Evolutionary conservation across 1,284 basidiomycete species (phyloP).

Genomic region (Rhodotorula mucilaginosa): DNA sequence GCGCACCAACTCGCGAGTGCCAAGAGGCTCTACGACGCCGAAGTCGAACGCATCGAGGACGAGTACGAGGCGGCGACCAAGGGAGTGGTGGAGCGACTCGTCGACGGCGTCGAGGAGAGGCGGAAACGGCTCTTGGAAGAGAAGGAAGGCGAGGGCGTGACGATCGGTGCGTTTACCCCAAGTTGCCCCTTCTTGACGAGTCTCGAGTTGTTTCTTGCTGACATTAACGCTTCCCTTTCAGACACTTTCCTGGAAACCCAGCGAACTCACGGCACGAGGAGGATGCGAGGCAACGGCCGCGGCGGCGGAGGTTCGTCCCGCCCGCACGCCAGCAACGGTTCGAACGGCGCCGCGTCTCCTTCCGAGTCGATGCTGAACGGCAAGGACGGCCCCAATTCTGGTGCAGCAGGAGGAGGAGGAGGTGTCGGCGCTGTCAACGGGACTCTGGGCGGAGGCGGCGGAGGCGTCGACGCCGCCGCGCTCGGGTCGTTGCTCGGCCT

Average conservation of each 20-base stretch:
- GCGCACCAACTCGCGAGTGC: constrained; percentile 49
- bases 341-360: constrained; percentile 22
- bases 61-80: constrained; percentile 53
- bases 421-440: neutral
- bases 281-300: constrained; percentile 27
- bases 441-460: neutral
- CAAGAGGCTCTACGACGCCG: constrained; percentile 52
- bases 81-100: constrained; percentile 50
- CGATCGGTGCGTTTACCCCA: constrained; percentile 48
- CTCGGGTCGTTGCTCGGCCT: constrained; percentile 30
- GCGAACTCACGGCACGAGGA: constrained; percentile 39
- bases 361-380: constrained; percentile 25
- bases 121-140: constrained; percentile 54
- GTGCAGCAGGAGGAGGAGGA: neutral
- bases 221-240: neutral
- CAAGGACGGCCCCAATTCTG: neutral
- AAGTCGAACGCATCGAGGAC: constrained; percentile 54
- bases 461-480: constrained; percentile 23
- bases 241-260: constrained; percentile 38
- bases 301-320: constrained; percentile 11
- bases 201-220: neutral
- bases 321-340: neutral
- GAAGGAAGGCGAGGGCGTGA: constrained; percentile 55
- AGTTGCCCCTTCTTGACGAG: neutral
- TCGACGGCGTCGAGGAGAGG: constrained; percentile 55